phyloP scores from a whole-genome alignment of 2,329 filamentous ascomycete species.

The Fusarium aywerte region DNA sequence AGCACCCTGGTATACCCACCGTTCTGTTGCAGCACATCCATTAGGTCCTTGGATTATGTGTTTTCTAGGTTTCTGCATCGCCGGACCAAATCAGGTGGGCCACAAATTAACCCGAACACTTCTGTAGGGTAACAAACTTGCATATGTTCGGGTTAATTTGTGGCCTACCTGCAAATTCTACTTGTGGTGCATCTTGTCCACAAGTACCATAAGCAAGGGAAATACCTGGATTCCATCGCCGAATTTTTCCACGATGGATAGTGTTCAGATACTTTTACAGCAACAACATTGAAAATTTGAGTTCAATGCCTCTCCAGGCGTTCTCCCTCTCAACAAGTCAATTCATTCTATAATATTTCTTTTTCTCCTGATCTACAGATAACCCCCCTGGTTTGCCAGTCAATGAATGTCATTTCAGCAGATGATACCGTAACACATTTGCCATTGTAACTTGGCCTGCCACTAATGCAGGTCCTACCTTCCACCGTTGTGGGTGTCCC shows the following conservation, averaged over 20 bases:
- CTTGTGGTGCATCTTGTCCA: background rate
- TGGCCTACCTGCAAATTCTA: no score
- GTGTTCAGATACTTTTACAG: background rate
- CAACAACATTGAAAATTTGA: background rate
- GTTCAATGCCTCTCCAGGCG: background rate
- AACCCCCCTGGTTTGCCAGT: background rate
- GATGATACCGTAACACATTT: background rate
- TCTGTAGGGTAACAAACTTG: no score
- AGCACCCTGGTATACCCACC: conserved; percentile 27
- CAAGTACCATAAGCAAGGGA: conserved; percentile 8
- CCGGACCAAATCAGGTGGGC: no score
- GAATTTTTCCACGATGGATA: background rate
- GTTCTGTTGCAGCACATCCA: conserved; percentile 16
- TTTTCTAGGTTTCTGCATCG: conserved; percentile 8
- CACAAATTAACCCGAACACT: no score
- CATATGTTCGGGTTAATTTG: no score
- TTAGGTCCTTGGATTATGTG: conserved; percentile 10
- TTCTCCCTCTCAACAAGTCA: background rate
- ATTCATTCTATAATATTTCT: background rate
- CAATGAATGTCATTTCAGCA: background rate
- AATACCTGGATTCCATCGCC: conserved; percentile 19
- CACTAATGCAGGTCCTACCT: conserved; percentile 47
- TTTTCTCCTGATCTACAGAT: background rate
- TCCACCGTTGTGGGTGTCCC: conserved; percentile 39
- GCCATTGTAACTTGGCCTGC: conserved; percentile 35